These are phyloP conservation scores for Austroboletus niveus DNA, from an alignment of 1,284 basidiomycete genomes.

Conservation along the genomic window DNA sequence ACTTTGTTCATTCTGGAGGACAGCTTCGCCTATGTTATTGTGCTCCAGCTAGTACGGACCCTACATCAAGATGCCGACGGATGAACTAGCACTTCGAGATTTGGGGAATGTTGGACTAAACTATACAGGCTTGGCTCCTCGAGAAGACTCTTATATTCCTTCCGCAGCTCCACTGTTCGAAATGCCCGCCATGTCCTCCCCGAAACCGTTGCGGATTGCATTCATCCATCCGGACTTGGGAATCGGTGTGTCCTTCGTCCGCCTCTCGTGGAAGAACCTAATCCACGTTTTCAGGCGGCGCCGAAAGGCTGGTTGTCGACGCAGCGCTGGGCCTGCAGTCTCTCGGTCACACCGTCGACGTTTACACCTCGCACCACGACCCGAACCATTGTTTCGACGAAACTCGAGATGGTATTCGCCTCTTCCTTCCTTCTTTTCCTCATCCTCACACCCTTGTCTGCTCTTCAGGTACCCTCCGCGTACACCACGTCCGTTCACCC, in stretches of 20 bases:
- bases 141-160: too few relatives aligned
- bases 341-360: conserved; percentile 84
- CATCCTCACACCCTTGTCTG: background rate
- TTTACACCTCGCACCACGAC: conserved; percentile 95
- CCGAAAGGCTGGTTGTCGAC: conserved; percentile 95
- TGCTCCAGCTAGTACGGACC: too few relatives aligned
- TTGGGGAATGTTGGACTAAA: too few relatives aligned
- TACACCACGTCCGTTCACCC: conserved; percentile 76
- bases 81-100: too few relatives aligned
- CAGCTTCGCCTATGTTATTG: too few relatives aligned
- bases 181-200: background rate
- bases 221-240: conserved; percentile 96
- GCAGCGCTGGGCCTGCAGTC: conserved; percentile 86
- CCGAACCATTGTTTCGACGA: conserved; percentile 85
- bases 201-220: conserved; percentile 52
- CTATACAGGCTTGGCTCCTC: too few relatives aligned
- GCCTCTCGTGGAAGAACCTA: background rate
- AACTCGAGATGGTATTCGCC: conserved; percentile 72
- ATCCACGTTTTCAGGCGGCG: conserved; percentile 67
- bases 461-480: conserved; percentile 71
- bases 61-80: too few relatives aligned
- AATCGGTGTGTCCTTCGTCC: conserved; percentile 62
- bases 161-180: too few relatives aligned
- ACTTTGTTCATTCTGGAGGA: too few relatives aligned
- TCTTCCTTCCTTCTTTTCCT: background rate